Base-by-base conservation (phyloP, 768 basidiomycete species). In the Termitomyces titanicus region DNA sequence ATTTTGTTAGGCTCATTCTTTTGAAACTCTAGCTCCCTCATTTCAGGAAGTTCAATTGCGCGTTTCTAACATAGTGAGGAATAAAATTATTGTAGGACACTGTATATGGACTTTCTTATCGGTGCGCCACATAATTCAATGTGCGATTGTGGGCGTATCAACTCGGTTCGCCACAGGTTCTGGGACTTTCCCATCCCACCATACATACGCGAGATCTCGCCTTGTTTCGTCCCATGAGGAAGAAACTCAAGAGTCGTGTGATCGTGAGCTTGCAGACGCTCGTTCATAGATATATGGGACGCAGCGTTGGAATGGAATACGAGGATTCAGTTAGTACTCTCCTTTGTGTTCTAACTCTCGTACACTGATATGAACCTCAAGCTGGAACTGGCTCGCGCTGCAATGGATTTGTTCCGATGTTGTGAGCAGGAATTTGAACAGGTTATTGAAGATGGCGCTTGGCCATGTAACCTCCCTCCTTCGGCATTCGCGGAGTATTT, bases 71-170 rank as follows among this genome's bases (percentile, higher is more conserved):
- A 59, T 79, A 42, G 72, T 83, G 47, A 66, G 62, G 17, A 69
- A 72, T 55, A 82, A 79, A 60, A 74, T 83, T 17, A 64, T 84
- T 25, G 72, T 84, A n/a, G 82, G 83, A n/a, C 76, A 84, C 61
- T 68, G 72, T 31, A 64, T 83, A 18, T 83, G 81, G 81, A 69
- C 73, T 39, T 77, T 80, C 58, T 66, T 83, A 55, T 81, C 81
- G 46, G 82, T 80, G 60, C 47, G 74, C 68, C 47, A 58, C 46
- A 43, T 54, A 46, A 38, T 27, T 35, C 11, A 22, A 43, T 20
- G 17, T 25, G 10, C 11, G 27, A 13, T 27, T 38, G 25, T 9
- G 12, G 20, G 17, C 24, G 15, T 13, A 20, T 45, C 33, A 17
- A 55, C 12, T 13, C 35, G 33, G 48, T 42, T 37, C 13, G n/a